These are phyloP conservation scores for Boletus vermiculosoides DNA, from an alignment of 768 basidiomycete genomes.

Conservation along the genomic window DNA sequence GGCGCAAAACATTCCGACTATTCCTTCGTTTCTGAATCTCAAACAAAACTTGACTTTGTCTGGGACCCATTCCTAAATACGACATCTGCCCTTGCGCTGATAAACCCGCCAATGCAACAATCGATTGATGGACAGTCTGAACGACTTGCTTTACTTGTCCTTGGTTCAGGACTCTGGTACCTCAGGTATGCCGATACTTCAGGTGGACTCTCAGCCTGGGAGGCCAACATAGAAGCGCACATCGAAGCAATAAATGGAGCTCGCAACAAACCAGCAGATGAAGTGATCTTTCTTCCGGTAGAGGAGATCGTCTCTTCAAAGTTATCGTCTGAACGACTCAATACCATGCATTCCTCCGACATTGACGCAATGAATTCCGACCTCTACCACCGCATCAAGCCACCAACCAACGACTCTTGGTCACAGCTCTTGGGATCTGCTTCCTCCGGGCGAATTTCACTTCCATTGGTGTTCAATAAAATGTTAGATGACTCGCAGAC, in stretches of 20 bases:
- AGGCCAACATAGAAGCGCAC: constrained; percentile 65
- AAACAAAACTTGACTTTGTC: constrained; percentile 54
- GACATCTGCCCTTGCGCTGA: constrained; percentile 48
- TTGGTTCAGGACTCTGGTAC: constrained; percentile 90
- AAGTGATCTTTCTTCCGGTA: constrained; percentile 76
- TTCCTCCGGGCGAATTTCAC: constrained; percentile 41
- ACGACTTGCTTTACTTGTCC: constrained; percentile 66
- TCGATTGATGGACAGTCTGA: constrained; percentile 7
- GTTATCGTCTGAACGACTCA: constrained; percentile 59
- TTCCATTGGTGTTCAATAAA: constrained; percentile 79
- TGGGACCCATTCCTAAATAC: constrained; percentile 92
- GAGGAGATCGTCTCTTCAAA: constrained; percentile 67
- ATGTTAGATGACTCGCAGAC: constrained; percentile 76
- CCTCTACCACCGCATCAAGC: constrained; percentile 64
- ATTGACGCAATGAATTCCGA: constrained; percentile 92
- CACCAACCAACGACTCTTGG: constrained; percentile 31
- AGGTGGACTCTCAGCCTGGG: constrained; percentile 79
- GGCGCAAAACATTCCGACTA: constrained; percentile 71
- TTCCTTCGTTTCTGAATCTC: constrained; percentile 43
- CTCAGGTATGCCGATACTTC: constrained; percentile 70
- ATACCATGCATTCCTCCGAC: constrained; percentile 71
- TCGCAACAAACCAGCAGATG: constrained; percentile 54
- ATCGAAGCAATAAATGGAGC: constrained; percentile 47
- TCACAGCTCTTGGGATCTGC: constrained; percentile 26
- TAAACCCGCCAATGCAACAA: constrained; percentile 27